Percentiles rank a stretch among this genome's conserved stretches.
Evolutionary conservation across 1,284 basidiomycete genomes (phyloP).

Genomic region (Phylloporus sp.): DNA sequence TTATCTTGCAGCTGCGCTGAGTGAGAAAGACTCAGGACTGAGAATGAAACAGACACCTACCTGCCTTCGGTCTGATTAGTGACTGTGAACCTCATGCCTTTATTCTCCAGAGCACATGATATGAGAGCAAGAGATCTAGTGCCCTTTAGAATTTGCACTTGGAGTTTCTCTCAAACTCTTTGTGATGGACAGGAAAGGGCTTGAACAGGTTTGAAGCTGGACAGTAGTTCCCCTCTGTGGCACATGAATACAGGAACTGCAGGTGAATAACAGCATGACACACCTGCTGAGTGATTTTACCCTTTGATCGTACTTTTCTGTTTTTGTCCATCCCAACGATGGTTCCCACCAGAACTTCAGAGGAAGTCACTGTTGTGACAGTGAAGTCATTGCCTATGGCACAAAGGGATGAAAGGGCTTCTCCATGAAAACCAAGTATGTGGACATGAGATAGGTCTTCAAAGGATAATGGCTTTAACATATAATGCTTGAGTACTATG

Average conservation of each 20-base stretch:
- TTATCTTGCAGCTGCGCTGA: slow-evolving; percentile 62
- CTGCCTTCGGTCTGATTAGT: slow-evolving; percentile 76
- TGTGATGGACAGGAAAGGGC: slow-evolving; percentile 87
- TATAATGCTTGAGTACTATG: slow-evolving; percentile 89
- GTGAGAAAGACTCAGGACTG: slow-evolving; percentile 6
- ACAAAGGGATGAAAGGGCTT: slow-evolving; percentile 93
- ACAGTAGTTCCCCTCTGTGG: slow-evolving; percentile 88
- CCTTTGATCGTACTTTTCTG: slow-evolving; percentile 58
- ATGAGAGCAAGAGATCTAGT: slow-evolving; percentile 85
- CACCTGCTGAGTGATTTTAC: slow-evolving; percentile 78
- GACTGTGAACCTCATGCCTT: slow-evolving; percentile 79
- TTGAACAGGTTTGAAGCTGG: slow-evolving; percentile 76
- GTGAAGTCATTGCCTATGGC: slow-evolving; percentile 77
- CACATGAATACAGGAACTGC: background rate
- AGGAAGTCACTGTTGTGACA: slow-evolving; percentile 74
- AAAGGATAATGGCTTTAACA: slow-evolving; percentile 87
- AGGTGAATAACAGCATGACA: slow-evolving; percentile 25
- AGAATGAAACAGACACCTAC: slow-evolving; percentile 47
- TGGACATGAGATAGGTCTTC: slow-evolving; percentile 74
- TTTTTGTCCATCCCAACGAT: slow-evolving; percentile 72
- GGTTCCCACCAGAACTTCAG: slow-evolving; percentile 77
- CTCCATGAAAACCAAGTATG: slow-evolving; percentile 96
- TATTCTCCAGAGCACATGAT: slow-evolving; percentile 57
- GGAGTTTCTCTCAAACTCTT: slow-evolving; percentile 88
- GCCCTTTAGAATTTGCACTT: slow-evolving; percentile 94